Conservation (phyloP, 2,329 filamentous ascomycete genomes). For the Colletotrichum tofieldiae region DNA sequence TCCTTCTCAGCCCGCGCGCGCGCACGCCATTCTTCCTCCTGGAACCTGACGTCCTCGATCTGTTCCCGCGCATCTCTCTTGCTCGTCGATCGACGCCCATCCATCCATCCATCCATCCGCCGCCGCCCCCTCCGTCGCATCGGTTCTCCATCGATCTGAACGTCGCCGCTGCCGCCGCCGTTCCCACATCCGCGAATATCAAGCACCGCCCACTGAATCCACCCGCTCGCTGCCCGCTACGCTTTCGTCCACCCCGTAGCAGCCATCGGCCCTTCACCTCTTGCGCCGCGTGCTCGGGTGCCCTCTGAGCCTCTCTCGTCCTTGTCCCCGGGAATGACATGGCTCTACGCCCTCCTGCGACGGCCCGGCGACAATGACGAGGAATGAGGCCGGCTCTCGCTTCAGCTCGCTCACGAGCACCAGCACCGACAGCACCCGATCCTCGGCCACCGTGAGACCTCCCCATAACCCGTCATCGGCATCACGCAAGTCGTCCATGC, state of each 20-base stretch:
- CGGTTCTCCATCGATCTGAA: constrained; percentile 8
- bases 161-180: not conserved
- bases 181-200: constrained; percentile 15
- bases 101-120: constrained; percentile 13
- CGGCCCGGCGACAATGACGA: constrained; percentile 73
- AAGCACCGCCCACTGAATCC: constrained; percentile 1
- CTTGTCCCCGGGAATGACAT: constrained; percentile 41
- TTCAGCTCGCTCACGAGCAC: constrained; percentile 78
- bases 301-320: constrained; percentile 1
- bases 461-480: constrained; percentile 53
- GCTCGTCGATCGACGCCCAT: constrained; percentile 13
- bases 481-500: constrained; percentile 51
- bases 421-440: constrained; percentile 77
- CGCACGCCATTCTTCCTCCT: not conserved
- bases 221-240: constrained; percentile 8
- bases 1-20: constrained; percentile 18
- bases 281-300: not conserved
- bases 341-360: constrained; percentile 44
- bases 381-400: constrained; percentile 75
- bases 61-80: constrained; percentile 9
- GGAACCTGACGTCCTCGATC: not conserved
- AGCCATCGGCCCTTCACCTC: not conserved
- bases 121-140: not conserved
- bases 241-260: constrained; percentile 9
- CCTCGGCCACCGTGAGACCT: constrained; percentile 75